Evolutionary conservation across 1,284 basidiomycete species (phyloP).

Genomic region (Boletus sp.): DNA sequence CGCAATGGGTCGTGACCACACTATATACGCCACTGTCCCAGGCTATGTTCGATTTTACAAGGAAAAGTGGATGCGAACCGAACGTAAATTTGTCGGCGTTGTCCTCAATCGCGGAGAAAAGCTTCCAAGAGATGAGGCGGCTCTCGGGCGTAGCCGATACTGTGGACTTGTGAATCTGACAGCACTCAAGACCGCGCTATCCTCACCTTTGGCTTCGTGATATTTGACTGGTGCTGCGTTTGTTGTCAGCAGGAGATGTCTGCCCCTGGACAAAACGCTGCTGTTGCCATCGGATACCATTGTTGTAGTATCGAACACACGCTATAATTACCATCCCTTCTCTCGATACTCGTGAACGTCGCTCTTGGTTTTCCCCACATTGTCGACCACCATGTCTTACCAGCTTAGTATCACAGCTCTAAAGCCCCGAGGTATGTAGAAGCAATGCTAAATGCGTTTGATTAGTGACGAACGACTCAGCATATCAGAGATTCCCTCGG

Average conservation of each 20-base stretch:
- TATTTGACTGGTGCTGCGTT: background rate
- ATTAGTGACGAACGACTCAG: background rate
- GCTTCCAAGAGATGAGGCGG: constrained; percentile 76
- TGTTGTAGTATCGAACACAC: constrained; percentile 20
- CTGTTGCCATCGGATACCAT: constrained; percentile 4
- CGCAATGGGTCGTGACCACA: constrained; percentile 88
- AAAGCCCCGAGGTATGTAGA: constrained; percentile 42
- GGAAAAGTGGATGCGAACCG: constrained; percentile 63
- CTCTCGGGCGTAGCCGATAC: constrained; percentile 71
- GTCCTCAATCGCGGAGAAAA: constrained; percentile 76
- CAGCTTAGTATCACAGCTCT: constrained; percentile 46
- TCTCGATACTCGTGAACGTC: constrained; percentile 1
- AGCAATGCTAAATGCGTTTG: background rate
- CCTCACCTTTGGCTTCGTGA: constrained; percentile 10
- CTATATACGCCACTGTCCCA: constrained; percentile 83
- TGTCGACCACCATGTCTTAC: constrained; percentile 33
- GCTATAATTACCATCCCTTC: constrained; percentile 19
- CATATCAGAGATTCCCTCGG: constrained; percentile 54
- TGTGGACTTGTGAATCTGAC: constrained; percentile 69
- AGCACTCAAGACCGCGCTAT: constrained; percentile 10
- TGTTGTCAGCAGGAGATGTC: background rate
- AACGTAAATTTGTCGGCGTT: constrained; percentile 81
- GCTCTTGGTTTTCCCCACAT: background rate
- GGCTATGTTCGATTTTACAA: constrained; percentile 93
- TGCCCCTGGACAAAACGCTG: background rate